phyloP scores from a whole-genome alignment of 2,329 filamentous ascomycete genomes.

The Botrytis sinoallii region DNA sequence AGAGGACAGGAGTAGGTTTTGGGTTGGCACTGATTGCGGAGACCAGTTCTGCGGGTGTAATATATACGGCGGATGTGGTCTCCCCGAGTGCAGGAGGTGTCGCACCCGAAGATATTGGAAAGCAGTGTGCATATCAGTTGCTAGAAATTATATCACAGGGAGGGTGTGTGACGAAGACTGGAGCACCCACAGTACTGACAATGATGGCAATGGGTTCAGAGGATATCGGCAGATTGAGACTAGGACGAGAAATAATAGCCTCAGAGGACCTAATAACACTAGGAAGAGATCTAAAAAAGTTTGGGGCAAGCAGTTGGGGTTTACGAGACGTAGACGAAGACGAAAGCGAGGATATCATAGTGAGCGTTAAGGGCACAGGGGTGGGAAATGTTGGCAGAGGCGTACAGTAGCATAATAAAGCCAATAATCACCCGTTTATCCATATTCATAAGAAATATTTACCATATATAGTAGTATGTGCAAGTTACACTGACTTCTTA shows the following conservation, averaged over 20 bases:
- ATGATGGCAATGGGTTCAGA: constrained; percentile 98
- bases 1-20: constrained; percentile 81
- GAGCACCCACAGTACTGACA: constrained; percentile 71
- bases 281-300: constrained; percentile 80
- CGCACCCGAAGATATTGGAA: constrained; percentile 87
- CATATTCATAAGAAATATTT: neutral
- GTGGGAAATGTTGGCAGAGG: constrained; percentile 95
- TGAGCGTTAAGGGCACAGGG: constrained; percentile 89
- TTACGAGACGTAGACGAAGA: constrained; percentile 71
- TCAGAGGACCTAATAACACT: constrained; percentile 77
- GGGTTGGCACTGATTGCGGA: constrained; percentile 89
- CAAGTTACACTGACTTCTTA: neutral
- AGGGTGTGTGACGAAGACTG: constrained; percentile 73
- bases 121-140: constrained; percentile 82
- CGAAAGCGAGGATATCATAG: constrained; percentile 64
- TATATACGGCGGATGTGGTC: constrained; percentile 84
- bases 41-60: constrained; percentile 72
- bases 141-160: constrained; percentile 79
- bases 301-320: constrained; percentile 89
- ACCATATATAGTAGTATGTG: neutral
- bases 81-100: constrained; percentile 74
- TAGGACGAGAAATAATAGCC: constrained; percentile 78
- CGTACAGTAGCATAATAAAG: constrained; percentile 53
- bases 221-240: constrained; percentile 81
- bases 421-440: neutral